Evolutionary conservation across 306 rosid species (phyloP), one percentile per base, ranked within the genome.

Genomic region (Malus sylvestris): DNA sequence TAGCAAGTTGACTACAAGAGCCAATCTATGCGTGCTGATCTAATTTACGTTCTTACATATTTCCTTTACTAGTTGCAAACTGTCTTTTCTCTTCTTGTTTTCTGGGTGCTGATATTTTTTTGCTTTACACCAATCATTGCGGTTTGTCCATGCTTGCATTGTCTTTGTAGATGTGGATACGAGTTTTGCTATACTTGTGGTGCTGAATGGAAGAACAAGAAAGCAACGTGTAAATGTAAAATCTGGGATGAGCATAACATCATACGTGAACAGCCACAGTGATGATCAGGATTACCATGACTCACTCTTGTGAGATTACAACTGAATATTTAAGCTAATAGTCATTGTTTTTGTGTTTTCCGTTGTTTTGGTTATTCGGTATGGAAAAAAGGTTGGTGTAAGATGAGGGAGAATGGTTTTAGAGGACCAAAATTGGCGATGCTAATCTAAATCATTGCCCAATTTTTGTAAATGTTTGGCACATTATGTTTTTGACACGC

Each of bases 131-230:
- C 46, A 53, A 32, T 9, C 19, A 49, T 77, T 76, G 32, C 35
- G 49, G 75, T 55, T 55, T 33, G 22, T 38, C 69, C 52, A 15
- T 75, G 40, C 10, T 58, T 72, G 71, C 13, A 16, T 70, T 73
- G 79, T 75, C 62, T 85, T 52, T 80, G 84, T 78, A 93, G 98
- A 83, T 93, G 98, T 38, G 93, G 91, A 40, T 76, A 72, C 12
- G 91, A 91, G 75, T 93, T 93, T 60, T 93, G 96, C 87, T 93
- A 91, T 55, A 87, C 80, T 52, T 93, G 98, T 78, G 96, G 96
- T 67, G 93, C 89, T 62, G 91, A 82, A 80, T 93, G 98, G 98
- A 86, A 85, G 78, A 58, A 86, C 59, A 93, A 93, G 77, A 85
- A 67, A 76, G 79, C 93, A 77, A 86, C 94, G 0, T 93, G 98